phyloP scores from a whole-genome alignment of 2,329 filamentous ascomycete species.

The Trichoderma sp. region DNA sequence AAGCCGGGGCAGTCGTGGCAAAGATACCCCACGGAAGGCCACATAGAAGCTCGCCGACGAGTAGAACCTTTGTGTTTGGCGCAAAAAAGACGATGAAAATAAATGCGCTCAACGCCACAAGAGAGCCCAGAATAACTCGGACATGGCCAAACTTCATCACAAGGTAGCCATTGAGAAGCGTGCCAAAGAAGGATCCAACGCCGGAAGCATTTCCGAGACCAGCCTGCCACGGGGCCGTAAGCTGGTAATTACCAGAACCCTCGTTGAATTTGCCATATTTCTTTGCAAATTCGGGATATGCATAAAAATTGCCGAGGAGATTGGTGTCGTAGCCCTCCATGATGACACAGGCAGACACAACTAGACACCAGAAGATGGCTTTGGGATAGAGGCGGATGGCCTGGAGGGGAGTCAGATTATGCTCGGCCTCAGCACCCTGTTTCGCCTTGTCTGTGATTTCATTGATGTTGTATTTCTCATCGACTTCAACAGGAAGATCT shows the following conservation, averaged over 20 bases:
- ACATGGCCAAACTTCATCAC: conserved; percentile 50
- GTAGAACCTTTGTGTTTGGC: conserved; percentile 42
- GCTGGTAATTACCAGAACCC: conserved; percentile 38
- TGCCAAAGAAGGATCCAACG: conserved; percentile 54
- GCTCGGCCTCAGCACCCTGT: conserved; percentile 26
- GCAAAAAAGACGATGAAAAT: conserved; percentile 55
- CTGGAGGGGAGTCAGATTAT: conserved; percentile 30
- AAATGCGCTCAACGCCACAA: conserved; percentile 42
- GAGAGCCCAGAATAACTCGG: conserved; percentile 29
- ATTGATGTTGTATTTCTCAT: conserved; percentile 17
- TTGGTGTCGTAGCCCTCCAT: conserved; percentile 50
- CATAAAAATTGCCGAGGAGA: conserved; percentile 45
- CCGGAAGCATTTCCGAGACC: conserved; percentile 50
- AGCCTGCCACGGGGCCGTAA: conserved; percentile 56
- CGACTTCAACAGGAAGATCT: conserved; percentile 14
- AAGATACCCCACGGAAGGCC: conserved; percentile 53
- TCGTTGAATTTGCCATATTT: conserved; percentile 28
- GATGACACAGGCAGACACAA: conserved; percentile 45
- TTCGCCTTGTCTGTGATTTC: conserved; percentile 12
- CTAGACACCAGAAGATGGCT: conserved; percentile 45
- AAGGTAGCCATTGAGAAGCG: conserved; percentile 51
- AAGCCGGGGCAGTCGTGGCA: conserved; percentile 50
- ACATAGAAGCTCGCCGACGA: conserved; percentile 50
- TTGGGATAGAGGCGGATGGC: conserved; percentile 41
- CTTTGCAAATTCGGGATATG: conserved; percentile 36